Evolutionary conservation across 805 yeast species (phyloP).

Genomic region (Yarrowia porcina): DNA sequence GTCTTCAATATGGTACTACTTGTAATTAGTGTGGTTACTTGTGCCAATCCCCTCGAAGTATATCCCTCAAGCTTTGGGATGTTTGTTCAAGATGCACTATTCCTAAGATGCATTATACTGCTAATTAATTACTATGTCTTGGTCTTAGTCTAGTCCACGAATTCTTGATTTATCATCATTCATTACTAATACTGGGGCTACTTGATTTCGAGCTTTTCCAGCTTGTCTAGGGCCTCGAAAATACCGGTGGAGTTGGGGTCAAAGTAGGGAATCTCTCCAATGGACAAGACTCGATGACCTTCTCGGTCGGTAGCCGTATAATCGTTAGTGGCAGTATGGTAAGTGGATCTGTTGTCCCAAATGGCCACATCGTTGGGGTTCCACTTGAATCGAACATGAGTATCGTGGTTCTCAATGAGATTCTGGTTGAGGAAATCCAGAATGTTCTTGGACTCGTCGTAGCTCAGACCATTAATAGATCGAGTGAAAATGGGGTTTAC

Average conservation of each 20-base stretch:
- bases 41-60: too few relatives aligned
- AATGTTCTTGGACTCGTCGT: conserved; percentile 49
- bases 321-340: conserved; percentile 68
- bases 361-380: conserved; percentile 65
- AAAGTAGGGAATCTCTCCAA: conserved; percentile 16
- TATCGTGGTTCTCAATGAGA: conserved; percentile 44
- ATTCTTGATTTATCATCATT: too few relatives aligned
- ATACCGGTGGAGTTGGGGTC: conserved; percentile 3
- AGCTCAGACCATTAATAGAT: conserved; percentile 51
- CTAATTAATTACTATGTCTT: too few relatives aligned
- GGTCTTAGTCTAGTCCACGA: too few relatives aligned
- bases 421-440: conserved; percentile 49
- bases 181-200: not conserved
- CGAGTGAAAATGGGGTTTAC: conserved; percentile 52
- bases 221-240: not conserved
- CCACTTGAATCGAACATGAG: conserved; percentile 45
- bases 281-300: conserved; percentile 14
- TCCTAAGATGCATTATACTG: too few relatives aligned
- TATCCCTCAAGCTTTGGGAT: too few relatives aligned
- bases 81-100: too few relatives aligned
- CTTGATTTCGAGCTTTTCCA: not conserved
- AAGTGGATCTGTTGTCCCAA: conserved; percentile 72
- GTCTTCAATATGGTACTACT: too few relatives aligned
- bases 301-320: not conserved
- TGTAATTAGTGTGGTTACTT: too few relatives aligned